phyloP scores from a whole-genome alignment of 257 asterid genomes.

The Coffea eugenioides region DNA sequence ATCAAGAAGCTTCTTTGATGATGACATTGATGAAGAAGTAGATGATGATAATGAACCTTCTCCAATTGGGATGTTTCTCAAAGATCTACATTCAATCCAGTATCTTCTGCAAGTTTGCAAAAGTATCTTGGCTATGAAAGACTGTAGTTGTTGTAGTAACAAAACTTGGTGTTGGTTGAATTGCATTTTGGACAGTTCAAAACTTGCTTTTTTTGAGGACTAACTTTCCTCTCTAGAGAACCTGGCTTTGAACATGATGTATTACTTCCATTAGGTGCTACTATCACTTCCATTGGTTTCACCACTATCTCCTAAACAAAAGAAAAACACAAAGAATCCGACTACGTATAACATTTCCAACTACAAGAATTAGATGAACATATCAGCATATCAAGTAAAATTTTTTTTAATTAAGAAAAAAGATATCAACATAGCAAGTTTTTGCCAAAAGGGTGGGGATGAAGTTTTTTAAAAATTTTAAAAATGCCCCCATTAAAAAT shows the following conservation, averaged over 20 bases:
- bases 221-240: conserved; percentile 52
- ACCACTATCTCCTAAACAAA: conserved; percentile 48
- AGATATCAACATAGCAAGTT: not conserved
- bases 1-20: conserved; percentile 49
- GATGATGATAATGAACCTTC: conserved; percentile 44
- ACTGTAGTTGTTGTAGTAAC: conserved; percentile 84
- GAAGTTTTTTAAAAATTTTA: no score
- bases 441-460: no score
- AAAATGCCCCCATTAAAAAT: no score
- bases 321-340: not conserved
- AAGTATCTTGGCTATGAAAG: conserved; percentile 75
- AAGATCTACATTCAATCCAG: conserved; percentile 83
- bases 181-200: conserved; percentile 79
- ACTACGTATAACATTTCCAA: not conserved
- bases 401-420: not conserved
- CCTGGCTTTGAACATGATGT: conserved; percentile 23
- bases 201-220: conserved; percentile 64
- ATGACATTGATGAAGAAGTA: conserved; percentile 9
- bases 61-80: conserved; percentile 77
- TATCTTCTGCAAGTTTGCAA: conserved; percentile 80
- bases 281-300: conserved; percentile 64
- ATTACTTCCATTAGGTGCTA: conserved; percentile 14
- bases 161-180: conserved; percentile 78
- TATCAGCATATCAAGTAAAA: conserved; percentile 5
- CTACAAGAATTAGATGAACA: conserved; percentile 22